Percentiles rank a stretch among this genome's conserved stretches.
Conservation (phyloP, 768 basidiomycete species). For the Omphalotus guepiniiformis region DNA sequence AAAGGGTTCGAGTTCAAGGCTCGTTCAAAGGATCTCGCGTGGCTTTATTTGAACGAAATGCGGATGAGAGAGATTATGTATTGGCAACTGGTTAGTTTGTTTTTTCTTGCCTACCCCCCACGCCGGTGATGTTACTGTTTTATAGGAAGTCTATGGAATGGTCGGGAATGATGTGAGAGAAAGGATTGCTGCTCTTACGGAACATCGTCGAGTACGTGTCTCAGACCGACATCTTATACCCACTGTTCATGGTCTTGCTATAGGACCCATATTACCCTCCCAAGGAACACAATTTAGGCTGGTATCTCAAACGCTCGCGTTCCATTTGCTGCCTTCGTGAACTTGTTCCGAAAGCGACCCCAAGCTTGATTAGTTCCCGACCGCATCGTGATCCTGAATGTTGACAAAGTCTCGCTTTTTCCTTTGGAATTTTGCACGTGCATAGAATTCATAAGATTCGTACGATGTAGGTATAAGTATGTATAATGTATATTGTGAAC, state of each 20-base stretch:
- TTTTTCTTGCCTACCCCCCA: background rate
- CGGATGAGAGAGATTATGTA: constrained; percentile 29
- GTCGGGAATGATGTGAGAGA: constrained; percentile 26
- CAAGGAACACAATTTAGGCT: constrained; percentile 30
- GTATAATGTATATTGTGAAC: background rate
- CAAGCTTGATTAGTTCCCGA: background rate
- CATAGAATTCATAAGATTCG: no score
- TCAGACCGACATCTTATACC: background rate
- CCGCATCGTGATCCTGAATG: no score
- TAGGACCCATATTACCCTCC: constrained; percentile 37
- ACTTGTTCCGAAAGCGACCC: constrained; percentile 14
- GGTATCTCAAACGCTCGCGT: constrained; percentile 38
- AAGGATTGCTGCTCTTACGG: constrained; percentile 21
- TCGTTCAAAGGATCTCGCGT: constrained; percentile 28
- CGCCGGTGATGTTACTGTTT: background rate
- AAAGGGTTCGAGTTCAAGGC: constrained; percentile 30
- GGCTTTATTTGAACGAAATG: constrained; percentile 33
- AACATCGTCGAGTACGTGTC: constrained; percentile 26
- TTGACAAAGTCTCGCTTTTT: no score
- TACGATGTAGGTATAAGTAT: background rate
- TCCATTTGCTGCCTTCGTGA: constrained; percentile 33
- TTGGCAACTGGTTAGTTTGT: constrained; percentile 27
- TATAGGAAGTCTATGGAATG: constrained; percentile 29
- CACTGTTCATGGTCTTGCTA: background rate
- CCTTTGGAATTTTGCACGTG: no score